Evolutionary conservation across 495 filamentous ascomycete genomes (phyloP), one percentile per base, ranked within the genome.

Genomic region (Apiosordaria backusii): DNA sequence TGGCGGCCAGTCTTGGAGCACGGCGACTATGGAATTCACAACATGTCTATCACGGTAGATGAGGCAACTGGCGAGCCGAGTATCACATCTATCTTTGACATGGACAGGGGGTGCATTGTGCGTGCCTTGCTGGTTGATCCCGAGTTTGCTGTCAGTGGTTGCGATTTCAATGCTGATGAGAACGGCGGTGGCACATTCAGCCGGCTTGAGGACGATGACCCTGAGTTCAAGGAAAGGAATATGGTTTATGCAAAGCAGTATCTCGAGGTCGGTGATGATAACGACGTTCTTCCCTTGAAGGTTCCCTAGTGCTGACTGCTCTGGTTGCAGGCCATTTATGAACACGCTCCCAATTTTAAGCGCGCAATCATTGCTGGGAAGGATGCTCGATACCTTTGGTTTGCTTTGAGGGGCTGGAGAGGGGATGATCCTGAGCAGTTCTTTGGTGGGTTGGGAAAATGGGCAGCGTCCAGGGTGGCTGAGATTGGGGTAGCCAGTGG

Each of bases 21-120:
- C 62, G 74, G 75, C 63, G 76, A 78, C 68, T 79, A 77, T 54
- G 76, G 73, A 26, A 72, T 77, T 40, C 69, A 77, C 63, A 79
- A 79, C 63, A 77, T 74, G 64, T 67, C 70, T 9, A 71, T 76
- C 53, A 67, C 69, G 53, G 68, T 65, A 59, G 67, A 75, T 68
- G n/a, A n/a, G n/a, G 64, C 50, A 60, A 65, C 71, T 50, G 67
- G 61, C 64, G 24, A 74, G 65, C 70, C 73, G 25, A 45, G 60
- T 13, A 61, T 75, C n/a, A 77, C 74, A 35, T 78, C 76, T 35
- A 54, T 79, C 5, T 78, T 68, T 62, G 72, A 78, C 53, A 77
- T 65, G 75, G 73, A 78, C 63, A 78, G 73, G 61, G 67, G 61
- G 21, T 75, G 71, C 57, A 75, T 78, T 57, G 65, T 72, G 50